Evolutionary conservation across 768 basidiomycete species (phyloP).

Genomic region (Scleroderma citrinum): DNA sequence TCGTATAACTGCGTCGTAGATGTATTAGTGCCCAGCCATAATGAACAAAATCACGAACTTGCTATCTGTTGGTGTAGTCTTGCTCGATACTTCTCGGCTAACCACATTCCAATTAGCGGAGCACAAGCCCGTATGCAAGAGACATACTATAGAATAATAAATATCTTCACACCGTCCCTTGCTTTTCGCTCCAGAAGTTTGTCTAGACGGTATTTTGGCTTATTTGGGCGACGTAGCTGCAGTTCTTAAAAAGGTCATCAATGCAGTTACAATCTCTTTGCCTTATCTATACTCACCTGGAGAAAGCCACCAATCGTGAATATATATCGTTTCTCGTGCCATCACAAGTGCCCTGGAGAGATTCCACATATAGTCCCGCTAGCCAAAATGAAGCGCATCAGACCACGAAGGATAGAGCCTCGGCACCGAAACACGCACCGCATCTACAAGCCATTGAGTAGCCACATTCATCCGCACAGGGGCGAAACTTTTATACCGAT

Average conservation of each 20-base stretch:
- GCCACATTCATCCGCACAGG: slow-evolving; percentile 90
- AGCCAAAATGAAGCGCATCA: slow-evolving; percentile 1
- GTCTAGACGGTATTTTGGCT: slow-evolving; percentile 85
- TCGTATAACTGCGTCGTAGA: slow-evolving; percentile 62
- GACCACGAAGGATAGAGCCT: neutral
- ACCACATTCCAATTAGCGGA: slow-evolving; percentile 4
- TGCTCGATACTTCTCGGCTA: slow-evolving; percentile 92
- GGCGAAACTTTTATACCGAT: slow-evolving; percentile 92
- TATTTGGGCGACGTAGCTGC: slow-evolving; percentile 77
- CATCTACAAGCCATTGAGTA: slow-evolving; percentile 97
- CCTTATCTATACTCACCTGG: slow-evolving; percentile 51
- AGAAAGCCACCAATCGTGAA: slow-evolving; percentile 98
- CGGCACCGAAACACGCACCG: slow-evolving; percentile 45
- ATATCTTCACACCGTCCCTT: slow-evolving; percentile 92
- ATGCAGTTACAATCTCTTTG: neutral
- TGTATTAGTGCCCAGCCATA: slow-evolving; percentile 4
- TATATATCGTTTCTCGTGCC: slow-evolving; percentile 85
- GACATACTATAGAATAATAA: slow-evolving; percentile 87
- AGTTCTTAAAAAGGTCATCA: slow-evolving; percentile 46
- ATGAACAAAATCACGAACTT: slow-evolving; percentile 42
- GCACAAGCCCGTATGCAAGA: neutral
- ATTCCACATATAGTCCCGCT: slow-evolving; percentile 99
- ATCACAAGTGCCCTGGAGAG: slow-evolving; percentile 85
- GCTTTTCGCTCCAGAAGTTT: slow-evolving; percentile 84
- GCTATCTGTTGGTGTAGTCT: slow-evolving; percentile 93